Evolutionary conservation across 768 basidiomycete genomes (phyloP), one percentile per base, ranked within the genome.

Genomic region (Asterophora parasitica): DNA sequence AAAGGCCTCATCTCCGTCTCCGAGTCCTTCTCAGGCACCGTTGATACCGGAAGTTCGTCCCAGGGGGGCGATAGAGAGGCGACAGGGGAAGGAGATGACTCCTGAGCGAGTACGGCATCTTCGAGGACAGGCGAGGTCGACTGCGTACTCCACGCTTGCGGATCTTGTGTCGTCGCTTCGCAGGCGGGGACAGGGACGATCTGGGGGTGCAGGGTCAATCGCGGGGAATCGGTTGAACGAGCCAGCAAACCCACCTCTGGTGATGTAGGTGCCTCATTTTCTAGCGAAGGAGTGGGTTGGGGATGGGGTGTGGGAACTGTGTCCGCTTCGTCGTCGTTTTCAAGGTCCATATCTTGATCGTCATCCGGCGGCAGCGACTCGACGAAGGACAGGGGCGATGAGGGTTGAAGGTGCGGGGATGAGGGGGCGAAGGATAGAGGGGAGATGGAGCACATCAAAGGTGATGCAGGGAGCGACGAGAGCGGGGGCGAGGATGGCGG

Each of bases 401-500:
- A 65, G 16, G 63, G 60, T 23, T 58, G 53, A 30, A 63, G 46
- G 20, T 53, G 53, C 4, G 59, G 61, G 11, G 58, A 49, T 17
- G 49, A 60, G 17, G 46, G 55, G 17, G 56, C 53, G 41, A 44
- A 51, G 7, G 57, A 60, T 31, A 54, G 33, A 31, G 62, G 61
- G 27, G 68, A 71, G 49, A 61, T 62, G 54, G 75, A 67, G 59
- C 60, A 66, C 52, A 61, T 63, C 49, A 63, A 53, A 19, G 70
- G 62, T 20, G 72, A 67, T 31, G 66, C 61, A 31, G 67, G 60
- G 30, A 57, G 54, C 17, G 71, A 68, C 0, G 76, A 76, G 23
- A 69, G 55, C 4, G 69, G 65, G 16, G 75, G 74, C 2, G 76
- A 75, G 11, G 76, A 76, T 11, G 75, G 69, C 5, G 67, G 71